Evolutionary conservation across 2,329 filamentous ascomycete species (phyloP), one percentile per base, ranked within the genome.

Genomic region (Fusarium coicis): DNA sequence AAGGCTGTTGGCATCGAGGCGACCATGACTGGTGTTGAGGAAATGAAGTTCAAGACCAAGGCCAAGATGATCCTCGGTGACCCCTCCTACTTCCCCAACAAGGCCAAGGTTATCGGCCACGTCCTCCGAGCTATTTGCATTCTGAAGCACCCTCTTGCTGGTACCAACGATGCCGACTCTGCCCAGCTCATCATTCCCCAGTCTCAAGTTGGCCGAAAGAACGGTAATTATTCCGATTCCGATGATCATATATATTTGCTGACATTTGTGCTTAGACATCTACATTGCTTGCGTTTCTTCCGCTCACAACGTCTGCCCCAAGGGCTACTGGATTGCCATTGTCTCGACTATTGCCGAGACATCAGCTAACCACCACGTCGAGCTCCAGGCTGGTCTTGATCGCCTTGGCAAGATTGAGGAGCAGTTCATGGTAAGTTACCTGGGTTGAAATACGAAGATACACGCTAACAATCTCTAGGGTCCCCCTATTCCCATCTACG

Each of bases 271-370:
- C 5, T 53, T 39, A 96, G 94, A 98, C 81, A 95, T 99, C 80
- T 99, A 99, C 88, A 92, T 99, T 80, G 96, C 96, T 64, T 93
- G 96, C 82, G 95, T 99, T 67, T 98, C 95, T 2, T 94, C 94
- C 43, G 94, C 95, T 42, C 97, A 99, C 87, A 98, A 97, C 79
- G 97, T 99, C 78, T 98, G 96, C 87, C 96, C 97, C 79, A 97
- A 97, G 89, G 96, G 96, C 70, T 98, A 98, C 90, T 99, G 97
- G 88, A 94, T 99, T 78, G 96, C 96, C 78, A 99, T 98, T 70
- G 96, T 99, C 74, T 97, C 95, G 53, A 99, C 96, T 68, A 98
- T 99, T 80, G 94, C 96, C 73, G 97, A 99, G 87, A 92, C 91
- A 49, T 86, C 91, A 70, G 92, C 93, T 74, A 98, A 99, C 89